Evolutionary conservation across 768 basidiomycete species (phyloP).

Genomic region (Pleurotus salmoneostramineus): DNA sequence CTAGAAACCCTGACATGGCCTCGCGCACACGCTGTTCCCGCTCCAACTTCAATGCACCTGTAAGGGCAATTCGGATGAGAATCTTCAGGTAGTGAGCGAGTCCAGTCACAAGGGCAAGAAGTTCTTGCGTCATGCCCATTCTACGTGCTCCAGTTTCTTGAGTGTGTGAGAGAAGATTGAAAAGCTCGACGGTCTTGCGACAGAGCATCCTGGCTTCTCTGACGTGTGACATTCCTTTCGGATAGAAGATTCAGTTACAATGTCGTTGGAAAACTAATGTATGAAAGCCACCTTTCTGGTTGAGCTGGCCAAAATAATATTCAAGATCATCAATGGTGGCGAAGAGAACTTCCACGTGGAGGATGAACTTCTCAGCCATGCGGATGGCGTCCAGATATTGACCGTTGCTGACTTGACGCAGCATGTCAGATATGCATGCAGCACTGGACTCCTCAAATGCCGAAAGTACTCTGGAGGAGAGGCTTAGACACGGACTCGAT

Average conservation of each 20-base stretch:
- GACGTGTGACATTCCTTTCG: slow-evolving; percentile 92
- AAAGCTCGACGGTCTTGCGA: slow-evolving; percentile 97
- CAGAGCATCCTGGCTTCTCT: slow-evolving; percentile 98
- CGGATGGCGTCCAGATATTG: slow-evolving; percentile 95
- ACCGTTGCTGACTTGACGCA: slow-evolving; percentile 94
- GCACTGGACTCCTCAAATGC: slow-evolving; percentile 99
- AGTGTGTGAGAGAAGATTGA: slow-evolving; percentile 92
- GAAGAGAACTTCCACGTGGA: slow-evolving; percentile 97
- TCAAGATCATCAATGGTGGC: slow-evolving; percentile 97
- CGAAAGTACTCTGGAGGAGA: slow-evolving; percentile 68
- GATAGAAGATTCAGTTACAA: neutral
- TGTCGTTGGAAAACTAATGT: neutral
- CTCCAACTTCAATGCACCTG: slow-evolving; percentile 93
- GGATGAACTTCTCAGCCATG: slow-evolving; percentile 98
- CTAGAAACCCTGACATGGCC: slow-evolving; percentile 87
- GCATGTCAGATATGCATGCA: slow-evolving; percentile 98
- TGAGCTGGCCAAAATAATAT: slow-evolving; percentile 74
- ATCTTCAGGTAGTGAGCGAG: slow-evolving; percentile 99
- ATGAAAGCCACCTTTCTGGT: slow-evolving; percentile 71
- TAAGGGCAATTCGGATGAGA: slow-evolving; percentile 95
- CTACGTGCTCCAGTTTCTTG: slow-evolving; percentile 88
- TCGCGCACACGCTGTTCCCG: slow-evolving; percentile 79
- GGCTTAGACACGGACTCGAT: slow-evolving; percentile 8
- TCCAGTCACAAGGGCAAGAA: slow-evolving; percentile 96
- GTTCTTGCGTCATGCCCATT: slow-evolving; percentile 96